Percentiles rank a stretch among this genome's conserved stretches.
These are phyloP conservation scores for Mikania micrantha DNA, from an alignment of 129 eudicot species.

Conservation along the genomic window DNA sequence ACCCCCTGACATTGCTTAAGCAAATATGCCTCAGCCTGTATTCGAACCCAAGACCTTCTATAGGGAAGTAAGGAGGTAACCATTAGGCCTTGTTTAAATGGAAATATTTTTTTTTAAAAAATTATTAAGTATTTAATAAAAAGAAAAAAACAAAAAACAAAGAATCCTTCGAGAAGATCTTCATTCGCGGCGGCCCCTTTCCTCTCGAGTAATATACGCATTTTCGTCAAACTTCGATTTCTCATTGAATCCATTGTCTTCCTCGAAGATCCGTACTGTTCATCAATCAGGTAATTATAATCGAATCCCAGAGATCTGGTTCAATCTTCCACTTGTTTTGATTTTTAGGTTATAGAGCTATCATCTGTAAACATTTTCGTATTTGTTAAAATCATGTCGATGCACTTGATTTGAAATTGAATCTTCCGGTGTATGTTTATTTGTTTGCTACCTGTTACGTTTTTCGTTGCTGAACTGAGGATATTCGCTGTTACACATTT, in stretches of 20 bases:
- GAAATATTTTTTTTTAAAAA: no score
- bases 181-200: constrained; percentile 21
- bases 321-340: neutral
- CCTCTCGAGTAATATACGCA: constrained; percentile 7
- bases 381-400: neutral
- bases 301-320: constrained; percentile 8
- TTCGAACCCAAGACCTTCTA: no score
- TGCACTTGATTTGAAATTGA: constrained; percentile 2
- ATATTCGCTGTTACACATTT: neutral
- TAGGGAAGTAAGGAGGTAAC: no score
- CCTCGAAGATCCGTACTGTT: constrained; percentile 15
- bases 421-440: neutral
- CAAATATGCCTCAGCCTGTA: no score
- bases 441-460: neutral
- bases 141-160: no score
- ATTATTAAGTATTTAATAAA: no score
- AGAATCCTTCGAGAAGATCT: constrained; percentile 15
- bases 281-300: constrained; percentile 13
- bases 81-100: no score
- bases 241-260: constrained; percentile 4
- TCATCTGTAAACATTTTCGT: neutral
- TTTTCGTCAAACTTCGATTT: constrained; percentile 8
- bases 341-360: neutral
- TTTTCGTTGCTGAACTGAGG: neutral
- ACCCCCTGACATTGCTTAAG: no score